Base-by-base conservation (phyloP, 768 basidiomycete genomes). In the Rhodocollybia butyracea region DNA sequence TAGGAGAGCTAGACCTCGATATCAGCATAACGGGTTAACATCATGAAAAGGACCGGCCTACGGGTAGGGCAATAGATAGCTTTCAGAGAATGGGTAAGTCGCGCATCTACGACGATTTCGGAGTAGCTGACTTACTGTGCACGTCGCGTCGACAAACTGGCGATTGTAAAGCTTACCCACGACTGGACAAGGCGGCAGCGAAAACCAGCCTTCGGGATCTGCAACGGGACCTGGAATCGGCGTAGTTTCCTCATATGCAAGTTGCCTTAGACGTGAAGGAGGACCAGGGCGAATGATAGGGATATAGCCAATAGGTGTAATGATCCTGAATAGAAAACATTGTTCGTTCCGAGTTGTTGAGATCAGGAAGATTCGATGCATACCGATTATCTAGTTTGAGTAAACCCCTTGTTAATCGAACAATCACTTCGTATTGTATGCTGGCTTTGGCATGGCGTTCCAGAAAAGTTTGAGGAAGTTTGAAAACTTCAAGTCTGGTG, bases 191-290 rank as follows among this genome's bases (percentile, higher is more conserved):
- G 65, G 58, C 2, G 61, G 57, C 11, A 71, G 59, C 11, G 73
- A 63, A 39, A 69, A 71, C 76, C 73, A 76, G 4, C 74, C 73
- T 21, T 62, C 60, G 1, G 71, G 72, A 59, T 78, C 75, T 4
- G 59, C 72, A 7, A 65, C 64, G 7, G 75, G 76, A 3, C 73
- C 70, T 11, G 67, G 41, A 29, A 76, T 55, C 5, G 63, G 60
- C 21, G 54, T 69, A 10, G 63, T 64, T 29, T 74, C 68, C 6
- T 63, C 52, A 55, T 75, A 74, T 5, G 73, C 71, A 39, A 73
- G 21, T 48, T 65, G 64, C 30, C 75, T 66, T 41, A 73, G 56
- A 15, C 59, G 38, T 21, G 74, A 76, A n/a, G 73, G 72, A 17
- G 68, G 63, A 5, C 67, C 72, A 10, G 75, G 68, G 21, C 65